Conservation (phyloP, 2,329 filamentous ascomycete species). For the Fusarium tricinctum region DNA sequence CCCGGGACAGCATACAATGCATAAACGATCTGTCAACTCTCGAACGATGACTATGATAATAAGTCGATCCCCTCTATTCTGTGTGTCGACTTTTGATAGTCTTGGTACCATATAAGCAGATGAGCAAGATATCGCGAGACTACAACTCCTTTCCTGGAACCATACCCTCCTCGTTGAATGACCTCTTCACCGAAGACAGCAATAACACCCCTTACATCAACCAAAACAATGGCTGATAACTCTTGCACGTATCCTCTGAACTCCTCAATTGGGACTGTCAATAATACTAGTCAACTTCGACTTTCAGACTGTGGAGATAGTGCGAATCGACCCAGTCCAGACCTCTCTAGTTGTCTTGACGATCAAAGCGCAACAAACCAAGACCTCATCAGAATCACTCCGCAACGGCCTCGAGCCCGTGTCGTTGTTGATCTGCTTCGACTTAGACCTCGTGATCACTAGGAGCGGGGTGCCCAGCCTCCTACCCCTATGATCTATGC, state of each 20-base stretch:
- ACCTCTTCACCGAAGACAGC: background rate
- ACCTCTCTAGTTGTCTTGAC: background rate
- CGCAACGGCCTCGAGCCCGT: background rate
- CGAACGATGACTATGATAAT: background rate
- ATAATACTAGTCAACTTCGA: background rate
- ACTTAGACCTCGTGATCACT: background rate
- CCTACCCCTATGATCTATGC: background rate
- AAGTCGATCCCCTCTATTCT: background rate
- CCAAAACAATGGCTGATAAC: too few species aligned
- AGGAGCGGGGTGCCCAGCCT: background rate
- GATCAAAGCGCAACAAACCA: background rate
- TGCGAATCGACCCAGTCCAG: background rate
- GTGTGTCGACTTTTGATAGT: background rate
- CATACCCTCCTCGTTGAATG: background rate
- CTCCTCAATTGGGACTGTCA: background rate
- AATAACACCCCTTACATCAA: too few species aligned
- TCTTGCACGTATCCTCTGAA: background rate
- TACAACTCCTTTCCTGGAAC: too few species aligned
- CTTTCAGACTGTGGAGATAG: background rate
- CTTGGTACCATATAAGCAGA: background rate
- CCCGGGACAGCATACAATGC: slow-evolving; percentile 3
- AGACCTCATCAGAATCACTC: background rate
- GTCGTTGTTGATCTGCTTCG: background rate
- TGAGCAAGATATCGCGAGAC: background rate
- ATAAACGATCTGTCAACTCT: background rate